Evolutionary conservation across 2,329 filamentous ascomycete species (phyloP), one percentile per base, ranked within the genome.

Genomic region (Didymella segeticola): DNA sequence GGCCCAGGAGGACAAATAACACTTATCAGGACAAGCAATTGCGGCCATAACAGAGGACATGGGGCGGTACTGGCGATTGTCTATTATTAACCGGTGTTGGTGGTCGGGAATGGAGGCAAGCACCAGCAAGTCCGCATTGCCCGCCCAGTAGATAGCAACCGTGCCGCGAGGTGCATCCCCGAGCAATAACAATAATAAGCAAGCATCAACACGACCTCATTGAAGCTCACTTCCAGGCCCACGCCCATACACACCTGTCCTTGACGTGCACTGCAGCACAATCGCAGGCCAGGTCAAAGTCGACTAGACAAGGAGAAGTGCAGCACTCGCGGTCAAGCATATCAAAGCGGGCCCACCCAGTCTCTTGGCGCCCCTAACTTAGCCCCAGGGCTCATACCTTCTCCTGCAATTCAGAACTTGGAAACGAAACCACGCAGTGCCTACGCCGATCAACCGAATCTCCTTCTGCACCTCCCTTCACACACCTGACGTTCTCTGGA

Each of bases 331-430:
- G 27, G 33, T 43, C 51, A 54, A 54, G 51, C 51, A 54, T 54
- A 48, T 46, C 51, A 48, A 47, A 54, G 51, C 39, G 51, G 51
- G 41, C 33, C 51, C 51, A 36, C 39, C 39, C 9, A 36, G n/a
- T n/a, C n/a, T 17, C 51, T 54, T 54, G 51, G 51, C 51, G 30
- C 51, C 45, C 51, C 51, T 54, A 54, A 54, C 34, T 54, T 49
- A 45, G 34, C 19, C 10, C 34, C 51, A 49, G 51, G 39, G 45
- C 45, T 45, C 39, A 29, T 39, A 54, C 51, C 45, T 48, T 54
- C 51, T 54, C 51, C 51, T 54, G 51, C 51, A 49, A 54, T 41
- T 54, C 51, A 46, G 45, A 22, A 22, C 50, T 30, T 41, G 45
- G 33, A 49, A 45, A 49, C 33, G 33, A 49, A 45, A 49, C 33